phyloP scores from a whole-genome alignment of 176 grass and related monocot genomes.

The Zea mays region DNA sequence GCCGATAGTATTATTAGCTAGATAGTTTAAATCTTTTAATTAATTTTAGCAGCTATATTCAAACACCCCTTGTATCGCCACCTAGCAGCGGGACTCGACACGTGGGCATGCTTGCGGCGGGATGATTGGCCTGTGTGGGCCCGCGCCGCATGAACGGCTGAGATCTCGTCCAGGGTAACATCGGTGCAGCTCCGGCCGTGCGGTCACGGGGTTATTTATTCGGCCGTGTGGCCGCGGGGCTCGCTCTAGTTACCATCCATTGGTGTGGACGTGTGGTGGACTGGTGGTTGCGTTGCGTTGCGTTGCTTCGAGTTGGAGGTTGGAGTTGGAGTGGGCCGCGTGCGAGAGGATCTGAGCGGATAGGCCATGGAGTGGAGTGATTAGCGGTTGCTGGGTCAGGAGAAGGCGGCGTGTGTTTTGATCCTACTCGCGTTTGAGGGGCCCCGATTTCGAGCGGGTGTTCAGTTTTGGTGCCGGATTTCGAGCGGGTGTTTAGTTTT shows the following conservation, averaged over 20 bases:
- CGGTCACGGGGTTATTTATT: too few species aligned
- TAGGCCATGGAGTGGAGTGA: conserved; percentile 25
- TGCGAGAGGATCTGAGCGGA: background rate
- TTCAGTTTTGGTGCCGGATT: background rate
- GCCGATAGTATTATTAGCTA: too few species aligned
- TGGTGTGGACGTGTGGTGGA: too few species aligned
- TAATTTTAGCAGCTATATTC: too few species aligned
- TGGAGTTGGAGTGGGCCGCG: background rate
- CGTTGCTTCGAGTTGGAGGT: conserved; percentile 19
- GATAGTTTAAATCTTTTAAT: too few species aligned
- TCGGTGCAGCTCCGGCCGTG: too few species aligned
- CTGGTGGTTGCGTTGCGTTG: conserved; percentile 16
- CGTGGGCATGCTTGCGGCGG: too few species aligned
- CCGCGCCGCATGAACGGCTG: background rate
- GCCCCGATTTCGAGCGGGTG: conserved; percentile 29
- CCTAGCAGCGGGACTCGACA: too few species aligned
- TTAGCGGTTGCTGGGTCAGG: conserved; percentile 1
- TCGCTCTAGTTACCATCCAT: too few species aligned
- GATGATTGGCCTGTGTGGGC: background rate
- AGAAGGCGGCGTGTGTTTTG: background rate
- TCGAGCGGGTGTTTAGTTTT: too few species aligned
- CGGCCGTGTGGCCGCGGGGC: background rate
- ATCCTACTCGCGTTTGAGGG: background rate
- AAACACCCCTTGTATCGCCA: too few species aligned
- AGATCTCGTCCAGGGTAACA: background rate